Base-by-base conservation (phyloP, 371 early-diverging fungal species). In the Globomyces sp. region DNA sequence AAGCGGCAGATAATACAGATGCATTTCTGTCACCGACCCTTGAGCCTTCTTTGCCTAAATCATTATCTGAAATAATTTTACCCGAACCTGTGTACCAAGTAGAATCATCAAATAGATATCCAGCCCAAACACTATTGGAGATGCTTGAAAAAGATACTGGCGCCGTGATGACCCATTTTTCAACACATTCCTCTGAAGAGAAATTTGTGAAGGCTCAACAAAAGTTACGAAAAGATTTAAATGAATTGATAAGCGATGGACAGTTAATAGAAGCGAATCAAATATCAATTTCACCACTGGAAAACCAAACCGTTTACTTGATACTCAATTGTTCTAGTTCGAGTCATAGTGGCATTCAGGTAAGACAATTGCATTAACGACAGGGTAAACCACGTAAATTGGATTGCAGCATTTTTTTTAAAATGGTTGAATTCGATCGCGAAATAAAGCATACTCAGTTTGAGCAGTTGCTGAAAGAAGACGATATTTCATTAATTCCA, bases 341-440 rank as follows among this genome's bases (percentile, higher is more conserved):
- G 1, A 65, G 58, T 41, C 69, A 71, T 45, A 74, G 76, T 1
- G 55, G 55, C 24, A 59, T 79, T 55, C 79, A 78, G 76, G 80
- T 80, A 62, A 8, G 59, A 55, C 74, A 71, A 44, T 63, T 71
- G 77, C 6, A 58, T 46, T 50, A 69, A 72, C 24, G 24, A 45
- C 83, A 90, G 76, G 87, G 86, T 4, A 86, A 90, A 51, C 87
- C 93, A 1, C 86, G 88, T 62, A 93, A 92, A 66, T 85, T 85
- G 65, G 94, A 93, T 78, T 89, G 87, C 4, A 85, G 87, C 34
- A 79, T 95, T 4, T 89, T 91, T 66, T 69, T 94, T 37, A 80
- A 86, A 2, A 75, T 95, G 34, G 69, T 91, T 1, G 87, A 92
- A 8, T 95, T 93, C 78, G 93, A 94, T 67, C 78, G 81, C 2